A percentile compares a stretch with the other conserved stretches of the same genome.
phyloP scores from a whole-genome alignment of 1,139 yeast genomes.

The Zygosaccharomyces sapae region DNA sequence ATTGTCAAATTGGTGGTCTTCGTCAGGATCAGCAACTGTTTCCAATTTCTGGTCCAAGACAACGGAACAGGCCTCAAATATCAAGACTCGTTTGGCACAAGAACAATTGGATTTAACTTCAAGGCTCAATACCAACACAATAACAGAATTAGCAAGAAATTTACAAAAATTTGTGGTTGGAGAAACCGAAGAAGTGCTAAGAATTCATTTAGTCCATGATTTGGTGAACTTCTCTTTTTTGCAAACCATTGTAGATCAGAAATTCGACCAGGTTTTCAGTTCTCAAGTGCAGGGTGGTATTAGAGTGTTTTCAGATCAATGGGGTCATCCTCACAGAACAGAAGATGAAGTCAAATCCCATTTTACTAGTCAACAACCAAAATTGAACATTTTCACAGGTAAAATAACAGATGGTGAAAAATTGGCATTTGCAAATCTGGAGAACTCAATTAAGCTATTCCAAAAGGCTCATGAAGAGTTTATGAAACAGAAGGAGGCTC shows the following conservation, averaged over 20 bases:
- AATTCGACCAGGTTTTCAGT: constrained; percentile 76
- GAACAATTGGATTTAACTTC: constrained; percentile 39
- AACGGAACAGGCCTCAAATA: constrained; percentile 34
- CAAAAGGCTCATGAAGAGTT: constrained; percentile 37
- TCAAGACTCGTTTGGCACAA: constrained; percentile 30
- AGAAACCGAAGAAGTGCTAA: constrained; percentile 65
- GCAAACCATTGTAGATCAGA: constrained; percentile 58
- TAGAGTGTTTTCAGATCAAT: constrained; percentile 49
- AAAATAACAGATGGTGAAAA: constrained; percentile 83
- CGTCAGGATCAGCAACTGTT: constrained; percentile 71
- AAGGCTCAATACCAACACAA: constrained; percentile 37
- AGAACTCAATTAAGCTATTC: constrained; percentile 56
- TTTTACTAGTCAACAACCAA: constrained; percentile 38
- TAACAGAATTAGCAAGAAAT: constrained; percentile 33
- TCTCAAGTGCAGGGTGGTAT: constrained; percentile 87
- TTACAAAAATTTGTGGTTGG: constrained; percentile 49
- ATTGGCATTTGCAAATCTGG: constrained; percentile 80
- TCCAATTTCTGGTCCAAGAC: constrained; percentile 60
- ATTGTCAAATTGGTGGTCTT: constrained; percentile 76
- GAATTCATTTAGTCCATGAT: constrained; percentile 81
- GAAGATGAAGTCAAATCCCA: constrained; percentile 31
- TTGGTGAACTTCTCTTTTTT: constrained; percentile 66
- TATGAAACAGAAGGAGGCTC: constrained; percentile 27
- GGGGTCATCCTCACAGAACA: constrained; percentile 32
- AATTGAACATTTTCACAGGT: constrained; percentile 71